phyloP scores from a whole-genome alignment of 1,284 basidiomycete species.

The Irpex rosettiformis region DNA sequence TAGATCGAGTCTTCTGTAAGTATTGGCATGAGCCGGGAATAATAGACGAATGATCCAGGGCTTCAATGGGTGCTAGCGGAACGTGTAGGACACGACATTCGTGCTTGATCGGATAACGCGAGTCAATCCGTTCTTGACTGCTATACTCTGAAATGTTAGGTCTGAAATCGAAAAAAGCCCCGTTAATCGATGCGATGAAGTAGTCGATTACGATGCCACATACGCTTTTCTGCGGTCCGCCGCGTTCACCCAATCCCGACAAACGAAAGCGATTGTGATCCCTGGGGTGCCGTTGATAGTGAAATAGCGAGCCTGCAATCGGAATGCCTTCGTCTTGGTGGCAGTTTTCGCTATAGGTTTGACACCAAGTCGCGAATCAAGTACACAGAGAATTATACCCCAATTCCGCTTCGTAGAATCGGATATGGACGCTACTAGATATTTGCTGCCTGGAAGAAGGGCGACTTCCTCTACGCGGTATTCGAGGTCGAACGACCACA shows the following conservation, averaged over 20 bases:
- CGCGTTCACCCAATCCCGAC: constrained; percentile 30
- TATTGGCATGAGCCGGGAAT: constrained; percentile 37
- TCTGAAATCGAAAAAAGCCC: constrained; percentile 24
- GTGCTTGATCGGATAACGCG: constrained; percentile 45
- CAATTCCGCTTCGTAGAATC: constrained; percentile 41
- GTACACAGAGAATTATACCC: constrained; percentile 48
- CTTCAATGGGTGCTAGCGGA: constrained; percentile 46
- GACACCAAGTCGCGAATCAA: constrained; percentile 49
- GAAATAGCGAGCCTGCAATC: constrained; percentile 62
- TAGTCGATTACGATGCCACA: constrained; percentile 24
- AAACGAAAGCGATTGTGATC: constrained; percentile 53
- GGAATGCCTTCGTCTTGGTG: constrained; percentile 50
- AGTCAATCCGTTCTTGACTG: constrained; percentile 41
- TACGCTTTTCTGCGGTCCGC: constrained; percentile 14
- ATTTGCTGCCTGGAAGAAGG: constrained; percentile 66
- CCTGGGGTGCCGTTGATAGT: constrained; percentile 41
- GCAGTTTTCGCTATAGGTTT: constrained; percentile 47
- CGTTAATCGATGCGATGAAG: constrained; percentile 1
- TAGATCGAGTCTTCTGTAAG: constrained; percentile 29
- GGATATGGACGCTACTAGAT: constrained; percentile 57
- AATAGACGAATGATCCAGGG: constrained; percentile 43
- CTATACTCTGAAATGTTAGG: constrained; percentile 44
- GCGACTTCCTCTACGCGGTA: constrained; percentile 54
- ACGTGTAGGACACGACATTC: constrained; percentile 46
- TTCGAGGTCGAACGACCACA: constrained; percentile 32